Base-by-base conservation (phyloP, 352 stramenopile species). In the Pythium diclinum region DNA sequence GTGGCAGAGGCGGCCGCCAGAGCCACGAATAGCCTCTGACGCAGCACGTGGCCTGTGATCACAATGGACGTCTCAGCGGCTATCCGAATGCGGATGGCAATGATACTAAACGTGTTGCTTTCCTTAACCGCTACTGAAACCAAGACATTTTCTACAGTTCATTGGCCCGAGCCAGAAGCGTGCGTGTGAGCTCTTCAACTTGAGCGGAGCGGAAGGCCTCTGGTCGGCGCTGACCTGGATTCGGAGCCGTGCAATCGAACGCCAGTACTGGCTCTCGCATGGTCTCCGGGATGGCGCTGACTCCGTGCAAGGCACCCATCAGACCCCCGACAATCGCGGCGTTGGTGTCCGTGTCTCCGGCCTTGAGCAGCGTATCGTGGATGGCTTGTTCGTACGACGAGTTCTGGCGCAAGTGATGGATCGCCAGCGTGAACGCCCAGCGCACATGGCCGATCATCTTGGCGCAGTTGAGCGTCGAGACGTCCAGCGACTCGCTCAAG, bases 281-380 rank as follows among this genome's bases (percentile, higher is more conserved):
- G 56, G 56, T 72, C 40, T 54, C 40, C 3, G 78, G 78, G 42
- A 87, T 81, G n/a, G 59, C 55, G 1, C 70, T 61, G 13, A 73
- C 68, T 17, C 77, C 79, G 34, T 87, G 78, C 34, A 87, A 48
- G 9, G 78, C 78, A 11, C 79, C 79, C 21, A 87, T 71, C 1
- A 87, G 28, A 0, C 73, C 75, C 6, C 79, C 79, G 11, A 85
- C 75, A 48, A 87, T 87, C 14, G 75, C 79, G 7, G 79, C 79
- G 62, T 87, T 87, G 28, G 79, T 87, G 51, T 87, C 79, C 9
- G 79, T 87, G 38, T 87, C 79, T 1, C 77, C 79, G 19, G 71
- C 79, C 36, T 84, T 82, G 13, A 83, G 63, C 51, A 87, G 65
- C 56, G 79, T 85, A 21, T 76, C 60, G 13, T 73, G 59, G 46